phyloP scores from a whole-genome alignment of 495 filamentous ascomycete species.

The Penicillium canescens region DNA sequence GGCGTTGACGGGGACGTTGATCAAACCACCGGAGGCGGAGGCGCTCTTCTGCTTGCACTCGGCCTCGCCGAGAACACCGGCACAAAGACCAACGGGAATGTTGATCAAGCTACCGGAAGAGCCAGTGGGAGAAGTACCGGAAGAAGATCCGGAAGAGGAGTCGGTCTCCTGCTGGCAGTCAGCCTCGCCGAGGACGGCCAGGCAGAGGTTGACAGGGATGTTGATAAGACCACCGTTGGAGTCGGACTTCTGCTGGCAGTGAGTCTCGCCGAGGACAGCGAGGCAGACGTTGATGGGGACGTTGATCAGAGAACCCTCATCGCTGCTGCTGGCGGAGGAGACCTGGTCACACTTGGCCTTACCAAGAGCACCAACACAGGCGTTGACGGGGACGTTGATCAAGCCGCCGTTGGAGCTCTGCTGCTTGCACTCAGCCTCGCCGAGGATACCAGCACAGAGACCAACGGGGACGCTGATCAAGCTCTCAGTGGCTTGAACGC shows the following conservation, averaged over 20 bases:
- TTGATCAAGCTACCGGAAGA: slow-evolving; percentile 6
- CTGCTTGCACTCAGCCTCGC: slow-evolving; percentile 28
- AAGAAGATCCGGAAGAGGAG: not conserved
- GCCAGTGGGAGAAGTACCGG: not conserved
- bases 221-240: slow-evolving; percentile 8
- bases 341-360: slow-evolving; percentile 32
- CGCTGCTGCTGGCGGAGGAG: slow-evolving; percentile 13
- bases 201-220: slow-evolving; percentile 14
- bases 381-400: slow-evolving; percentile 30
- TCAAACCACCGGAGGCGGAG: slow-evolving; percentile 16
- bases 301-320: slow-evolving; percentile 27
- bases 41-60: slow-evolving; percentile 10
- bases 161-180: slow-evolving; percentile 19
- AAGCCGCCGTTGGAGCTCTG: slow-evolving; percentile 15
- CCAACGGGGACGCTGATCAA: slow-evolving; percentile 29
- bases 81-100: slow-evolving; percentile 11
- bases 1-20: slow-evolving; percentile 30
- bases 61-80: slow-evolving; percentile 11
- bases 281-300: slow-evolving; percentile 31
- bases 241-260: slow-evolving; percentile 5
- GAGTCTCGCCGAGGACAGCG: slow-evolving; percentile 15
- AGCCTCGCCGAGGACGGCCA: slow-evolving; percentile 27
- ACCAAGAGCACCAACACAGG: slow-evolving; percentile 28
- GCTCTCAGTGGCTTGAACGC: slow-evolving; percentile 17
- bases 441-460: slow-evolving; percentile 26